Evolutionary conservation across 75 land plant species (phyloP), one percentile per base, ranked within the genome.

Genomic region (Gnetum montanum): DNA sequence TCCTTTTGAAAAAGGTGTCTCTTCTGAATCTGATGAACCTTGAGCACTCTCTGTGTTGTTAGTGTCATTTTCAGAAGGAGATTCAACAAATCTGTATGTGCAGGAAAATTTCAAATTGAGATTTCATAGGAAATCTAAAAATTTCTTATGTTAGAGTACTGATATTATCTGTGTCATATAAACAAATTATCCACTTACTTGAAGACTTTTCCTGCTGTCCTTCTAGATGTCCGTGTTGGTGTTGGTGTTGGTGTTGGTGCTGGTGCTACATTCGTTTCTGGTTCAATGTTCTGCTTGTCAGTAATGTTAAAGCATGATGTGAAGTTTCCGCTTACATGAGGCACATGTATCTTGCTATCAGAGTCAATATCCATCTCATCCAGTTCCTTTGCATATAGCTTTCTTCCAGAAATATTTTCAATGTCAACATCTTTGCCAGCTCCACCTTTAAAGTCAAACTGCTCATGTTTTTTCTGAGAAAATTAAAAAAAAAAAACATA

Each of bases 371-470:
- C 54, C 22, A 57, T 34, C 34, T 54, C 63, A 43, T 23, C 56
- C 46, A 44, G 0, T 35, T 67, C 58, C 22, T 41, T 60, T 40
- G 7, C 37, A 43, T 46, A 31, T 59, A 58, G 72, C 22, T 31
- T 26, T 38, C 15, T 33, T 24, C 1, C n/a, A 8, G 52, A 24
- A 28, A 33, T 62, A 35, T 58, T 66, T 52, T 52, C 34, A 33
- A 20, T 23, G 16, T 15, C 54, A 71, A 33, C 11, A 24, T 63
- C 11, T 13, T 25, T 60, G 47, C 96, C 96, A 46, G 84, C 91
- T 38, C 98, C 96, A 52, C 92, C 90, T 72, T 81, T 77, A 47
- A 93, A 93, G 49, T 89, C 87, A 69, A 57, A 77, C 16, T 85
- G 87, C 27, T 60, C 31, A 57, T 71, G 65, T 58, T 72, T 73